Conservation (phyloP, 257 asterid species). For the Henckelia pumila region DNA sequence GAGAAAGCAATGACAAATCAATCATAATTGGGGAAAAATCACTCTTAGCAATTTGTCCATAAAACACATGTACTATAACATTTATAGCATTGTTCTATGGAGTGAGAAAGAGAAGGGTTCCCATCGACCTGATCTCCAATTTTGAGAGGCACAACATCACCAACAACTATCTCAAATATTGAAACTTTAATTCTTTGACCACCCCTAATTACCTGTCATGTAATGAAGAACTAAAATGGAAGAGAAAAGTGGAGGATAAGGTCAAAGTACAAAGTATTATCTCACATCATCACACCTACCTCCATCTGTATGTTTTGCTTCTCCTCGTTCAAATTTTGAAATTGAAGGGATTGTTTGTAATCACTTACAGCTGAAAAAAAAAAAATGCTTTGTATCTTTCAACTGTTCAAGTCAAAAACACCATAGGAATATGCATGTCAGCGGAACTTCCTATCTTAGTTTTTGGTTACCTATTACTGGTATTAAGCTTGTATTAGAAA, state of each 20-base stretch:
- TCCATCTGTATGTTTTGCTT: no score
- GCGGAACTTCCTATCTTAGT: not conserved
- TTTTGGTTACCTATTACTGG: not conserved
- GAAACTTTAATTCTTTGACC: slow-evolving; percentile 79
- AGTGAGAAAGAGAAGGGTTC: not conserved
- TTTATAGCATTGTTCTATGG: not conserved
- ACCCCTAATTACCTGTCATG: slow-evolving; percentile 71
- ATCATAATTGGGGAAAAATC: slow-evolving; percentile 9
- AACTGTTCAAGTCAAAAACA: slow-evolving; percentile 14
- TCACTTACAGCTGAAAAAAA: slow-evolving; percentile 76
- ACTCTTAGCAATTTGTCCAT: not conserved
- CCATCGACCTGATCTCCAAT: slow-evolving; percentile 90
- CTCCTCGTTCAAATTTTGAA: no score
- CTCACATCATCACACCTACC: slow-evolving; percentile 41
- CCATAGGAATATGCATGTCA: not conserved
- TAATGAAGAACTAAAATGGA: slow-evolving; percentile 22
- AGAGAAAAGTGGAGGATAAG: slow-evolving; percentile 11
- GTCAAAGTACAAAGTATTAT: slow-evolving; percentile 4
- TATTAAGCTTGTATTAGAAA: not conserved
- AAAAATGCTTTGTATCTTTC: slow-evolving; percentile 4
- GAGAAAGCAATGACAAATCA: slow-evolving; percentile 23
- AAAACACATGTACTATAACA: no score
- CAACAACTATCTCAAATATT: slow-evolving; percentile 83
- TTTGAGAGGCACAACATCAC: slow-evolving; percentile 90
- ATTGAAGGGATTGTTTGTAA: slow-evolving; percentile 88